A percentile compares a stretch with the other conserved stretches of the same genome.
phyloP scores from a whole-genome alignment of 345 rosid genomes.

The Acer yangbiense region DNA sequence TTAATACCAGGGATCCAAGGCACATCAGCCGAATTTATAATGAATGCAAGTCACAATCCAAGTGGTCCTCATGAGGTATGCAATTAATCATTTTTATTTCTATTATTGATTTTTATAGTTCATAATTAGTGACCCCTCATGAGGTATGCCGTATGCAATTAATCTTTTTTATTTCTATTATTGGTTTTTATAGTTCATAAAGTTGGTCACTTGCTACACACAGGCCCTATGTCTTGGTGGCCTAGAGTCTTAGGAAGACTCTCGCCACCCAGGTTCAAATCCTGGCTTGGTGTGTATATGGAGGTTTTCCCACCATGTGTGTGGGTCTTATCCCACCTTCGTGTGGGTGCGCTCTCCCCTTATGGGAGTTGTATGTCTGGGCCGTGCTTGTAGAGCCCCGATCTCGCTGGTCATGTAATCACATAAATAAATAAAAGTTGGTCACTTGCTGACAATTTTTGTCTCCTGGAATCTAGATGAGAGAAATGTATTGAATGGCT shows the following conservation, averaged over 20 bases:
- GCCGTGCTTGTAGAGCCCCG: too few relatives aligned
- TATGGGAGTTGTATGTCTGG: too few relatives aligned
- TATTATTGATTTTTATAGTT: background rate
- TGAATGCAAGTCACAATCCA: constrained; percentile 99
- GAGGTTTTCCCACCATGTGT: too few relatives aligned
- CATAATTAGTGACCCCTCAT: background rate
- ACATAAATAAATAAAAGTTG: too few relatives aligned
- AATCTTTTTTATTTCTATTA: background rate
- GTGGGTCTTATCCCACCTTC: too few relatives aligned
- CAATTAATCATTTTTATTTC: background rate
- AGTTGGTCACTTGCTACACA: too few relatives aligned
- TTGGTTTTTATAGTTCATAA: background rate
- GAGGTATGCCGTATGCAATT: constrained; percentile 24
- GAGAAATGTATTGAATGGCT: background rate
- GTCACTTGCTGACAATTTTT: background rate
- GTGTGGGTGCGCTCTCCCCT: too few relatives aligned
- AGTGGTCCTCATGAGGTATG: constrained; percentile 97
- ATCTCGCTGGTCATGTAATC: too few relatives aligned
- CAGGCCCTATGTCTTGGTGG: too few relatives aligned
- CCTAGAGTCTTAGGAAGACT: too few relatives aligned
- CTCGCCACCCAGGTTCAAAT: too few relatives aligned
- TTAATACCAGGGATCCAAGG: constrained; percentile 82
- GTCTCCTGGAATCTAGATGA: background rate
- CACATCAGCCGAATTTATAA: constrained; percentile 83
- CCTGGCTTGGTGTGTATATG: too few relatives aligned